Base-by-base conservation (phyloP, 2,329 filamentous ascomycete species). In the Coniochaeta hoffmannii region DNA sequence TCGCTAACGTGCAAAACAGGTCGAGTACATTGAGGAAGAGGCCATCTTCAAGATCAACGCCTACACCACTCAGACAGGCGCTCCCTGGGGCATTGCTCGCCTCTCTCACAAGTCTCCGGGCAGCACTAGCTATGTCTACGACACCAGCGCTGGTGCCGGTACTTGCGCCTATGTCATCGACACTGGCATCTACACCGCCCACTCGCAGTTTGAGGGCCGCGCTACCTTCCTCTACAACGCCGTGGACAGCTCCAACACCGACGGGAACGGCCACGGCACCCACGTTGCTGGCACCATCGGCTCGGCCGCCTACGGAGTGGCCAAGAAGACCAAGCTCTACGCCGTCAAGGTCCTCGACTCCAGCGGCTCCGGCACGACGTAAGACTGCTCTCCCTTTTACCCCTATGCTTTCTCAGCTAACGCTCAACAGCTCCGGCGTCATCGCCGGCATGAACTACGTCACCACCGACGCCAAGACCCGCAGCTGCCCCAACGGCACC, bases 191-290 rank as follows among this genome's bases (percentile, higher is more conserved):
- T 67, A 68, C 56, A 71, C 67, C 17, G 51, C 62, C 34, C 76
- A 79, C 64, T 53, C 59, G 9, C 56, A 76, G 15, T 77, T 76
- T 24, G 73, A 66, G 31, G 71, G 71, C 57, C 74, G 75, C 30
- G 76, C 75, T 35, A 66, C 61, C 53, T 72, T 70, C 28, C 65
- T 62, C 59, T 74, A 73, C 69, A 73, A 66, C 55, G 68, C 65
- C 55, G 66, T 56, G 53, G 69, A 72, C 61, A 61, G 61, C 51
- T 58, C 61, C 57, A 66, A 73, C 64, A 63, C 61, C 1, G 74
- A 76, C 55, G 72, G 69, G 56, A 68, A 75, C 58, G 76, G 75
- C 56, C 75, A 78, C 66, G 76, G 75, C 57, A 78, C 75, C 12
- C 74, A 77, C 63, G 72, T 76, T 19, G 68, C 73, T 5, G 76